Conservation (phyloP, 495 filamentous ascomycete species). For the Xylaria telfairii region DNA sequence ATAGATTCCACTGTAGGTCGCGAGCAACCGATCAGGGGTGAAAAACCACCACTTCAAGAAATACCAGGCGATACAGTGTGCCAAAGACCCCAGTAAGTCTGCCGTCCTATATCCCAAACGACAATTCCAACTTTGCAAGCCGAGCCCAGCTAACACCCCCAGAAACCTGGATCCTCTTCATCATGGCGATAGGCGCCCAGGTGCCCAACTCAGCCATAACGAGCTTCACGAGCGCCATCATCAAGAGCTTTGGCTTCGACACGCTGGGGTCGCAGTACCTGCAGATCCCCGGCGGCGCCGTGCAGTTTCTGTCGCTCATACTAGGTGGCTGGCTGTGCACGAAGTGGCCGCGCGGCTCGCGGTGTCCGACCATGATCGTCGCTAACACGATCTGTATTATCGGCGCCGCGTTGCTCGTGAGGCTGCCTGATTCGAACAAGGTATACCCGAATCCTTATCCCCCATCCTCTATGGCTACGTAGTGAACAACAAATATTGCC, state of each 20-base stretch:
- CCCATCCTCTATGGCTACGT: neutral
- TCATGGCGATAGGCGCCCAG: constrained; percentile 30
- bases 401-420: constrained; percentile 51
- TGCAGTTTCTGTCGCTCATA: constrained; percentile 43
- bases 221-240: constrained; percentile 33
- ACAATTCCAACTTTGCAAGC: neutral
- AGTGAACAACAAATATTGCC: neutral
- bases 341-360: constrained; percentile 28
- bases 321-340: constrained; percentile 38
- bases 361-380: constrained; percentile 46
- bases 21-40: constrained; percentile 63
- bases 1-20: constrained; percentile 21
- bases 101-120: neutral
- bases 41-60: constrained; percentile 62
- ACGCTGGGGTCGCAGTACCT: constrained; percentile 55
- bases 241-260: constrained; percentile 50
- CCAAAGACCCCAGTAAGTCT: constrained; percentile 52
- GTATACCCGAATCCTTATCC: neutral
- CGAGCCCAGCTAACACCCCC: constrained; percentile 28
- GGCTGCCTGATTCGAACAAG: constrained; percentile 42
- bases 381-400: constrained; percentile 45
- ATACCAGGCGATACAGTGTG: constrained; percentile 60
- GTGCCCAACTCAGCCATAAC: constrained; percentile 28
- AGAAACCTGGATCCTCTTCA: constrained; percentile 57
- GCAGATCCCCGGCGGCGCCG: constrained; percentile 48